Evolutionary conservation across 495 filamentous ascomycete genomes (phyloP).

Genomic region (Neurospora sp.): DNA sequence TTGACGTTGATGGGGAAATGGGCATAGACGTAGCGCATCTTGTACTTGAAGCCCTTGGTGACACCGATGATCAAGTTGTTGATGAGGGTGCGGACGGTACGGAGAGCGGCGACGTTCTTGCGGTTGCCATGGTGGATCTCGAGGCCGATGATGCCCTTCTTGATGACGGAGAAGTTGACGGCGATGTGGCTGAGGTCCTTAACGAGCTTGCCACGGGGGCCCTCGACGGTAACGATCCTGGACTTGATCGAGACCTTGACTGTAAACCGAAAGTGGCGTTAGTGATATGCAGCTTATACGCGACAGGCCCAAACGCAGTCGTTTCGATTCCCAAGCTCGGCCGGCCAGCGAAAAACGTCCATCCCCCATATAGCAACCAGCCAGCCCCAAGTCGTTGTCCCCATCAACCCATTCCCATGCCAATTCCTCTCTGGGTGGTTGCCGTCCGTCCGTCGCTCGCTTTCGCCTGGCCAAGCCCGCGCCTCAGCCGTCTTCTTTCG

Average conservation of each 20-base stretch:
- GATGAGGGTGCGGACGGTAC: slow-evolving; percentile 93
- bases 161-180: slow-evolving; percentile 82
- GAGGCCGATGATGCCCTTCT: slow-evolving; percentile 77
- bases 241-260: slow-evolving; percentile 97
- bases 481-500: neutral
- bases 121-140: slow-evolving; percentile 95
- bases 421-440: neutral
- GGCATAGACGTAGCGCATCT: slow-evolving; percentile 99
- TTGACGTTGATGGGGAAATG: slow-evolving; percentile 99
- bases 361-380: neutral
- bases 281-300: neutral
- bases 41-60: slow-evolving; percentile 98
- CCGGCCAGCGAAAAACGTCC: neutral
- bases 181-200: slow-evolving; percentile 95
- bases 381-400: neutral
- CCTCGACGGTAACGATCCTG: slow-evolving; percentile 88
- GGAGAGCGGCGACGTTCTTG: slow-evolving; percentile 95
- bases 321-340: neutral
- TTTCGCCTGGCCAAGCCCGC: neutral
- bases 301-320: slow-evolving; percentile 1
- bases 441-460: slow-evolving; percentile 9
- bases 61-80: slow-evolving; percentile 97
- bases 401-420: neutral
- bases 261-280: slow-evolving; percentile 29
- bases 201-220: slow-evolving; percentile 85